These are phyloP conservation scores for Gaultheria prostrata DNA, from an alignment of 148 eudicot genomes.

Conservation along the genomic window DNA sequence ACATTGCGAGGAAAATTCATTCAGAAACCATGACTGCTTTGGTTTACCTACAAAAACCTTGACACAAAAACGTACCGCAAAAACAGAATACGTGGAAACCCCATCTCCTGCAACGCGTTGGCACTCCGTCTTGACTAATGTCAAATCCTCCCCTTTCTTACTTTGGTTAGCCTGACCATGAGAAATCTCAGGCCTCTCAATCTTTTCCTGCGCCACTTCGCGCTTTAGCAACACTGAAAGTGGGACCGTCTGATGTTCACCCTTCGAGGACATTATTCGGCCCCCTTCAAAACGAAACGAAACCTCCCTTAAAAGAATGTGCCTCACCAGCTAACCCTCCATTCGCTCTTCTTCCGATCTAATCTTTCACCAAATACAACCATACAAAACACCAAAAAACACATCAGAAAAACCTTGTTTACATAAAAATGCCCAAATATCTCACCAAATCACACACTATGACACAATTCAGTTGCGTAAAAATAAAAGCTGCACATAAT, in stretches of 20 bases:
- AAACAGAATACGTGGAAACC: conserved; percentile 81
- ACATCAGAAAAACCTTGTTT: background rate
- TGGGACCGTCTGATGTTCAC: conserved; percentile 85
- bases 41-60: background rate
- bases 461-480: background rate
- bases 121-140: conserved; percentile 78
- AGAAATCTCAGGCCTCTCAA: conserved; percentile 65
- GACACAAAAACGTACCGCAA: conserved; percentile 50
- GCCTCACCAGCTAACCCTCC: conserved; percentile 8
- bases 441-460: background rate
- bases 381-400: conserved; percentile 6
- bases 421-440: background rate
- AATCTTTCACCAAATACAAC: background rate
- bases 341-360: conserved; percentile 7
- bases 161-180: conserved; percentile 81
- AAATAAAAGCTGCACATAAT: background rate
- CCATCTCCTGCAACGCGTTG: conserved; percentile 83
- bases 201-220: conserved; percentile 79
- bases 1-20: background rate
- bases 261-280: conserved; percentile 66
- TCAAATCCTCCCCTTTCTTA: conserved; percentile 94
- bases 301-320: background rate
- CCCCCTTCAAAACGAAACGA: conserved; percentile 12
- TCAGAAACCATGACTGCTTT: background rate
- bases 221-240: conserved; percentile 81